Evolutionary conservation across 495 filamentous ascomycete genomes (phyloP).

Genomic region (Aspergillus bertholletiae): DNA sequence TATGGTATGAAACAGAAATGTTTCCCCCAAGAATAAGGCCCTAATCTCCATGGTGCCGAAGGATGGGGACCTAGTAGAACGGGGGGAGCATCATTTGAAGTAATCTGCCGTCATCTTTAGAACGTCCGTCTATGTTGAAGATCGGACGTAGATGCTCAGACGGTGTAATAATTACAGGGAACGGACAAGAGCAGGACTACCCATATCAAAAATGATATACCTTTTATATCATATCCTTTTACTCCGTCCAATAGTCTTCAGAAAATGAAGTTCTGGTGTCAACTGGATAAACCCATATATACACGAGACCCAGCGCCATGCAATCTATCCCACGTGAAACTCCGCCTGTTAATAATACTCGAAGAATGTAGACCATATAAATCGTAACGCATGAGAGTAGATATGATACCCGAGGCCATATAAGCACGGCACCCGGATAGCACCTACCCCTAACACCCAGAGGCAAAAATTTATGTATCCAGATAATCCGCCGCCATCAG

Average conservation of each 20-base stretch:
- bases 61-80: constrained; percentile 30
- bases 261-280: no score
- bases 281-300: not conserved
- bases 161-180: constrained; percentile 20
- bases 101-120: constrained; percentile 76
- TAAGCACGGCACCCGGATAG: no score
- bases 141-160: constrained; percentile 58
- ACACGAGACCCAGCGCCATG: constrained; percentile 2
- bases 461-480: constrained; percentile 38
- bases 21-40: constrained; percentile 37
- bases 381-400: not conserved
- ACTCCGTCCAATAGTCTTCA: no score
- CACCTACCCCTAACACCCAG: no score
- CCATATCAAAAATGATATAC: no score
- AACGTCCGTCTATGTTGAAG: constrained; percentile 59
- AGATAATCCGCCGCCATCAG: constrained; percentile 80
- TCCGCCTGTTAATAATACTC: not conserved
- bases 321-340: not conserved
- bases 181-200: not conserved
- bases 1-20: constrained; percentile 9
- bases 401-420: no score
- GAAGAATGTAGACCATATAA: not conserved
- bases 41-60: constrained; percentile 15
- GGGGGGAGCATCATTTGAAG: constrained; percentile 20
- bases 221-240: no score